Percentiles rank a stretch among this genome's conserved stretches.
phyloP scores from a whole-genome alignment of 2,329 filamentous ascomycete genomes.

The Cercospora nicotianae region DNA sequence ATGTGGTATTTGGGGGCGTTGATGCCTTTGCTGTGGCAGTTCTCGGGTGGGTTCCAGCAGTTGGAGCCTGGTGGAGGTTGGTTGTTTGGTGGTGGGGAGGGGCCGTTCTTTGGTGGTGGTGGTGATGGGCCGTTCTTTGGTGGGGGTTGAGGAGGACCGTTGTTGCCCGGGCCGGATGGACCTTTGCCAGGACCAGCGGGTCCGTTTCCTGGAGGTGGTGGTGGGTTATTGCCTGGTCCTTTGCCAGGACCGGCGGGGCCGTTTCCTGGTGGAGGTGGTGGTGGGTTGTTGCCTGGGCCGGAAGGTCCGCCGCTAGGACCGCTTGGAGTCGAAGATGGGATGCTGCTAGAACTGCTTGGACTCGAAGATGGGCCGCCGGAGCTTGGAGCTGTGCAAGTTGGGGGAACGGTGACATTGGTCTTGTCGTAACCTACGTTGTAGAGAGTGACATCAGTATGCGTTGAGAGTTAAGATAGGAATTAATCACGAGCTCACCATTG shows the following conservation, averaged over 20 bases:
- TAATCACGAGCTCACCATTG: slow-evolving; percentile 23
- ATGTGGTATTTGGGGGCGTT: slow-evolving; percentile 25
- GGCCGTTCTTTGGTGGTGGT: slow-evolving; percentile 1
- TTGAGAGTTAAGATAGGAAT: neutral
- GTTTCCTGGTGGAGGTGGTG: neutral
- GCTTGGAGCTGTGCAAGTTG: slow-evolving; percentile 14
- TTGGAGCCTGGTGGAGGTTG: slow-evolving; percentile 3
- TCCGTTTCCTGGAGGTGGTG: neutral
- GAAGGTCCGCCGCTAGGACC: neutral
- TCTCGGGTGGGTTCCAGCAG: slow-evolving; percentile 14
- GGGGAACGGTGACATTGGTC: slow-evolving; percentile 24
- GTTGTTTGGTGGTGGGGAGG: slow-evolving; percentile 11
- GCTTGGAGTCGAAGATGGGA: neutral
- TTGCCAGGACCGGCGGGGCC: neutral
- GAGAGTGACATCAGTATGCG: neutral
- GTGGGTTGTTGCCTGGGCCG: neutral
- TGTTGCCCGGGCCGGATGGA: neutral
- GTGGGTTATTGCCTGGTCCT: neutral
- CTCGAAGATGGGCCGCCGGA: slow-evolving; percentile 8
- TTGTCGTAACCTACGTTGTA: slow-evolving; percentile 21
- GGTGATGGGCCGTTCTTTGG: neutral
- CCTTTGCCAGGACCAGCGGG: neutral
- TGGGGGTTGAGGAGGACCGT: neutral
- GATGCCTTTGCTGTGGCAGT: slow-evolving; percentile 27
- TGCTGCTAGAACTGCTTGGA: neutral